Evolutionary conservation across 768 basidiomycete species (phyloP).

Genomic region (Pisolithus marmoratus): DNA sequence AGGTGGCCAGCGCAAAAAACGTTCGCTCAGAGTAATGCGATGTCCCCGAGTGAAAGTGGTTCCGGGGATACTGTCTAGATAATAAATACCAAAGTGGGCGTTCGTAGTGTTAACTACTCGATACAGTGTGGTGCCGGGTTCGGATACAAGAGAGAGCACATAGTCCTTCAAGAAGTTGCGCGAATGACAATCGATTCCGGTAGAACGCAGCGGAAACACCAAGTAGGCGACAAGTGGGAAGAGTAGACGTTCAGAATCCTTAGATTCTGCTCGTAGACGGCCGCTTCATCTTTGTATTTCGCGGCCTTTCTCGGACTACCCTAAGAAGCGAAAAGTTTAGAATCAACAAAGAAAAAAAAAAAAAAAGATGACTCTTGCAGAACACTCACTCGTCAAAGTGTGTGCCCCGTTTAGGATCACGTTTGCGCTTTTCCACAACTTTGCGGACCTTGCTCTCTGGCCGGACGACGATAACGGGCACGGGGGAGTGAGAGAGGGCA

Average conservation of each 20-base stretch:
- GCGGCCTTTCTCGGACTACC: neutral
- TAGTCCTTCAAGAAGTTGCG: neutral
- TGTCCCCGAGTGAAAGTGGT: too few species aligned
- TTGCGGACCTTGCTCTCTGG: slow-evolving; percentile 86
- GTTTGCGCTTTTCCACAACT: slow-evolving; percentile 76
- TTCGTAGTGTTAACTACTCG: neutral
- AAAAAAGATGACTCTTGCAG: neutral
- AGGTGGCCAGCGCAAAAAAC: too few species aligned
- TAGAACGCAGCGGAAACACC: too few species aligned
- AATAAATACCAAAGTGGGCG: neutral
- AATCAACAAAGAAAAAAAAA: neutral
- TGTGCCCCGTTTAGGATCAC: slow-evolving; percentile 81
- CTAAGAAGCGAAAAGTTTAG: neutral
- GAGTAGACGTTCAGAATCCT: neutral
- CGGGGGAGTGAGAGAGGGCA: slow-evolving; percentile 86
- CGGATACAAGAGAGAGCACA: neutral
- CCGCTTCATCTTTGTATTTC: neutral
- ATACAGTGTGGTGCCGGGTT: neutral
- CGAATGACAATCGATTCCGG: too few species aligned
- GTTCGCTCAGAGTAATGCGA: too few species aligned
- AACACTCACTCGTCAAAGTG: slow-evolving; percentile 65
- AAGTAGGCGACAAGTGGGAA: neutral
- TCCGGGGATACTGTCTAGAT: too few species aligned
- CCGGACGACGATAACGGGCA: slow-evolving; percentile 93
- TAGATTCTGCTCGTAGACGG: neutral